phyloP scores from a whole-genome alignment of 164 flowering plant species.

The Umbellularia californica region DNA sequence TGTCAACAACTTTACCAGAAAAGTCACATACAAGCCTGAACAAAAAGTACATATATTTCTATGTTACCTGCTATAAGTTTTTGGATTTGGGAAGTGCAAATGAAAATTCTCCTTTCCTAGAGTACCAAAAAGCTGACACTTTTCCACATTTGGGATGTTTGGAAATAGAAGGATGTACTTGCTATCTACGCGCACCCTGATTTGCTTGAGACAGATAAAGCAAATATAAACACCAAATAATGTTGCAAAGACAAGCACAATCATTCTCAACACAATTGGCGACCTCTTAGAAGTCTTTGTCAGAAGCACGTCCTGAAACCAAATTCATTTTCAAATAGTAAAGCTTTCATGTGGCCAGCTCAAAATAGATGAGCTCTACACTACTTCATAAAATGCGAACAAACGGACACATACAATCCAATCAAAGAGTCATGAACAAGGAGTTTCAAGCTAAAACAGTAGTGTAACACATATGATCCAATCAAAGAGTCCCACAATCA shows the following conservation, averaged over 20 bases:
- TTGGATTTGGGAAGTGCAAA: constrained; percentile 60
- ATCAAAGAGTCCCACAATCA: too few relatives aligned
- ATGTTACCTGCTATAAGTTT: constrained; percentile 45
- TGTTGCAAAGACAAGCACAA: constrained; percentile 41
- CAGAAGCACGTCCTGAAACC: constrained; percentile 28
- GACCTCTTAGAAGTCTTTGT: constrained; percentile 49
- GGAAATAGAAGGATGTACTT: constrained; percentile 5
- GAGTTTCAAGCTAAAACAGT: too few relatives aligned
- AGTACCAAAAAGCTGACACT: constrained; percentile 24
- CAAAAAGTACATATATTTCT: not conserved
- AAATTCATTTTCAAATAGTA: too few relatives aligned
- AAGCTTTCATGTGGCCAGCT: too few relatives aligned
- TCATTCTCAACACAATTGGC: constrained; percentile 38
- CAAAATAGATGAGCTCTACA: too few relatives aligned
- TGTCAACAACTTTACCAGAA: constrained; percentile 8
- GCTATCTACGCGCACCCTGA: constrained; percentile 14
- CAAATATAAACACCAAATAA: constrained; percentile 54
- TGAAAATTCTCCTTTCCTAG: constrained; percentile 34
- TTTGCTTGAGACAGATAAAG: constrained; percentile 46
- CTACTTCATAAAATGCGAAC: too few relatives aligned
- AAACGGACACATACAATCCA: too few relatives aligned
- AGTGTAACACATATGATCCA: too few relatives aligned
- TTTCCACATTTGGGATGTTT: constrained; percentile 17
- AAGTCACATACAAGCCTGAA: not conserved
- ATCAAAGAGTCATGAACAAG: too few relatives aligned